phyloP scores from a whole-genome alignment of 768 basidiomycete species.

The Boletus sp. region DNA sequence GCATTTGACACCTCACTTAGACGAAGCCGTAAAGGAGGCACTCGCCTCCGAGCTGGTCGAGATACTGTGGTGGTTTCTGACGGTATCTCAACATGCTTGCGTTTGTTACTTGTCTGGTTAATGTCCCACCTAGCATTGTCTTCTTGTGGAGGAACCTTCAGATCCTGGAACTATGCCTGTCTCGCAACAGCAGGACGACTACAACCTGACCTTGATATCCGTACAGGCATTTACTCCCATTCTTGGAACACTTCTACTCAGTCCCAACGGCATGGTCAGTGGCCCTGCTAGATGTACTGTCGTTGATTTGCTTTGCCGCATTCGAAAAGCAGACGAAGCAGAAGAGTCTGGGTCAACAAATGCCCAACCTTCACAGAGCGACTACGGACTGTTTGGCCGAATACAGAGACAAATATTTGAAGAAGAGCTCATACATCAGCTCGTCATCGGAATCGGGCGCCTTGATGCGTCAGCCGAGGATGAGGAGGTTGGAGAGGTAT shows the following conservation, averaged over 20 bases:
- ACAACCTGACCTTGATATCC: conserved; percentile 49
- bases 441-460: conserved; percentile 87
- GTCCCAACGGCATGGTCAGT: conserved; percentile 70
- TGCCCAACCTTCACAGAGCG: conserved; percentile 29
- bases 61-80: conserved; percentile 93
- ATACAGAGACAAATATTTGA: conserved; percentile 67
- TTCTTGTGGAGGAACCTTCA: conserved; percentile 50
- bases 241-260: conserved; percentile 83
- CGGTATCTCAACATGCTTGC: conserved; percentile 37
- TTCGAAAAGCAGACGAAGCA: conserved; percentile 58
- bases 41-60: conserved; percentile 75
- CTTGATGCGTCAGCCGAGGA: conserved; percentile 45
- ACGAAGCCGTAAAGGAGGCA: conserved; percentile 86
- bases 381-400: conserved; percentile 47
- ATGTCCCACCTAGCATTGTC: conserved; percentile 53
- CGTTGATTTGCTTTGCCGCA: conserved; percentile 72
- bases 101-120: neutral
- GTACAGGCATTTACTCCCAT: conserved; percentile 91
- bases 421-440: conserved; percentile 78
- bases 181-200: conserved; percentile 12
- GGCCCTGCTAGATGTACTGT: conserved; percentile 72
- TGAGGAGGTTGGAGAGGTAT: conserved; percentile 38
- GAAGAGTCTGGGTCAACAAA: conserved; percentile 37
- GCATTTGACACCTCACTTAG: conserved; percentile 38
- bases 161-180: conserved; percentile 14